Evolutionary conservation across 306 rosid species (phyloP), one percentile per base, ranked within the genome.

Genomic region (Medicago lupulina): DNA sequence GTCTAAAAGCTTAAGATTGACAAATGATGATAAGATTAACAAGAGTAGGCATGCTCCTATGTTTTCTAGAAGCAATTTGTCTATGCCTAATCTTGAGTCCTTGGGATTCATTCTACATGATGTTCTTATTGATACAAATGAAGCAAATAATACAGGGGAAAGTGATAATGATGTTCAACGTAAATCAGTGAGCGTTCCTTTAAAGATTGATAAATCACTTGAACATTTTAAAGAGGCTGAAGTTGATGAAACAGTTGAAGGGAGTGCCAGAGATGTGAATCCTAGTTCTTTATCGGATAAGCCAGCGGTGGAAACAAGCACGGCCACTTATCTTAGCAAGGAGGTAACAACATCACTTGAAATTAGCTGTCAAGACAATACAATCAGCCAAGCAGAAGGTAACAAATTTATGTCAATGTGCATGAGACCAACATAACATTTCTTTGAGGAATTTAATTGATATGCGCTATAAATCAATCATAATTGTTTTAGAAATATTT

Each of bases 81-180:
- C 99, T 46, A 75, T 88, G 81, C 92, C 99, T 61, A 87, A 83
- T 87, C 69, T 90, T 14, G 97, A 92, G 75, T 73, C 83, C 65
- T 9, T 95, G 36, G 74, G 88, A 81, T 88, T 94, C 81, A 80
- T 87, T 83, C 81, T 84, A 50, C 89, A 81, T 49, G 89, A 85
- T 64, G 84, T 90, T 51, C 57, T 91, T 75, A 73, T 28, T 38
- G 89, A 85, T 6, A 62, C 83, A 79, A 73, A 76, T 54, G 87
- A 75, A 65, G 87, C 18, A 15, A 82, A 84, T 34, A 82, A 84
- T 44, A 78, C 81, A 67, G 78, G 39, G 67, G 86, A 79, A 63
- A 44, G 76, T 78, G 71, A 74, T 67, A 51, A 55, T 51, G 79
- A 38, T 54, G 81, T 8, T 73, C 84, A 84, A 25, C 68, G 81